These are phyloP conservation scores for Claviceps capensis DNA, from an alignment of 2,329 filamentous ascomycete species.

Conservation along the genomic window DNA sequence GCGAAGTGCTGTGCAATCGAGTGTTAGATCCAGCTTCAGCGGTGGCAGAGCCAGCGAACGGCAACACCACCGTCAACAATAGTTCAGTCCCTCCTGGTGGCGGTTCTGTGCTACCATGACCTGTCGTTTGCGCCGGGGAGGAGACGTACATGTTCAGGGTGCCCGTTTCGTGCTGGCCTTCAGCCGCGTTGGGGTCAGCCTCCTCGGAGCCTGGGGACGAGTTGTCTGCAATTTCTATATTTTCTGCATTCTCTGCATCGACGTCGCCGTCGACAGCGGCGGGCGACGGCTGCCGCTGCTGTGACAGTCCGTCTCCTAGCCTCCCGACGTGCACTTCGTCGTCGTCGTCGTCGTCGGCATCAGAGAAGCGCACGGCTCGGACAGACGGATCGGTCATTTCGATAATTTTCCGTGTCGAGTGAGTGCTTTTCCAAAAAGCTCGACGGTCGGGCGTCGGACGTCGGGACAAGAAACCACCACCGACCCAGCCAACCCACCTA, in stretches of 20 bases:
- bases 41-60: no score
- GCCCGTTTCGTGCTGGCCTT: constrained; percentile 35
- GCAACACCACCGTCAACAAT: constrained; percentile 25
- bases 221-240: constrained; percentile 7
- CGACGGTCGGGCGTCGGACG: neutral
- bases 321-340: constrained; percentile 29
- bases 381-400: constrained; percentile 35
- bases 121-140: constrained; percentile 21
- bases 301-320: constrained; percentile 18
- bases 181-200: constrained; percentile 29
- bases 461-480: neutral
- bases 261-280: constrained; percentile 10
- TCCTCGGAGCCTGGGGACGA: constrained; percentile 16
- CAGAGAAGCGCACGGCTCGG: constrained; percentile 42
- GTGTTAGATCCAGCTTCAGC: constrained; percentile 16
- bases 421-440: neutral
- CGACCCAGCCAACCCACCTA: neutral
- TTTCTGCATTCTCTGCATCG: constrained; percentile 6
- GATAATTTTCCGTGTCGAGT: neutral
- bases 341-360: constrained; percentile 32
- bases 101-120: constrained; percentile 29
- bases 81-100: constrained; percentile 14
- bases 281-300: constrained; percentile 15
- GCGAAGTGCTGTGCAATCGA: constrained; percentile 21
- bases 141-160: constrained; percentile 28